A percentile compares a stretch with the other conserved stretches of the same genome.
These are phyloP conservation scores for Spergularia marina DNA, from an alignment of 148 eudicot genomes.

Conservation along the genomic window DNA sequence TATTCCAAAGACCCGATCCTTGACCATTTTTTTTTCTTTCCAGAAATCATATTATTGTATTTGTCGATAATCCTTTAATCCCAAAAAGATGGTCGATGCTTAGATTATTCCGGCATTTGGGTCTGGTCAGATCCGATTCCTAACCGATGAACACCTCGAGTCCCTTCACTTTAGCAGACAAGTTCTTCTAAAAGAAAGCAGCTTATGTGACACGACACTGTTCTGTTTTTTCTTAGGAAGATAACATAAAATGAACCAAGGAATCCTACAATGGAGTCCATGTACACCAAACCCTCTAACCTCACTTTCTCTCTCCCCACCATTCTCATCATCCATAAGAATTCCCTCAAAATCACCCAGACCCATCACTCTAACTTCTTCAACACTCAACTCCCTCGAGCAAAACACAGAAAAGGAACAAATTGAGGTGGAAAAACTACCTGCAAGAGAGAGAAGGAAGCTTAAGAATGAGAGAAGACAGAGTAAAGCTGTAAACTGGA, in stretches of 20 bases:
- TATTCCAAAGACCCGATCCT: no score
- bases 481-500: conserved; percentile 62
- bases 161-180: no score
- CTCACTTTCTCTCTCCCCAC: conserved; percentile 1
- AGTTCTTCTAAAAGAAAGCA: no score
- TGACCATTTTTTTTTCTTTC: no score
- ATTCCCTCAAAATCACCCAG: conserved; percentile 11
- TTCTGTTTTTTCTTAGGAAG: background rate
- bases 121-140: no score
- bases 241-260: conserved; percentile 34
- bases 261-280: conserved; percentile 28
- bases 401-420: conserved; percentile 19
- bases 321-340: conserved; percentile 5
- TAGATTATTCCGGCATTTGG: no score
- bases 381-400: conserved; percentile 29
- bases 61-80: no score
- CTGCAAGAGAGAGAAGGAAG: conserved; percentile 74
- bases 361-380: conserved; percentile 13
- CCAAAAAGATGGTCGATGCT: no score
- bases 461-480: conserved; percentile 78
- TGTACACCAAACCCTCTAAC: background rate
- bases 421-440: conserved; percentile 15
- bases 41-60: no score
- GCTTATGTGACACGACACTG: background rate
- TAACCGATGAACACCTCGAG: no score